phyloP scores from a whole-genome alignment of 192 early-diverging fungal species.

The Thamnidium elegans region DNA sequence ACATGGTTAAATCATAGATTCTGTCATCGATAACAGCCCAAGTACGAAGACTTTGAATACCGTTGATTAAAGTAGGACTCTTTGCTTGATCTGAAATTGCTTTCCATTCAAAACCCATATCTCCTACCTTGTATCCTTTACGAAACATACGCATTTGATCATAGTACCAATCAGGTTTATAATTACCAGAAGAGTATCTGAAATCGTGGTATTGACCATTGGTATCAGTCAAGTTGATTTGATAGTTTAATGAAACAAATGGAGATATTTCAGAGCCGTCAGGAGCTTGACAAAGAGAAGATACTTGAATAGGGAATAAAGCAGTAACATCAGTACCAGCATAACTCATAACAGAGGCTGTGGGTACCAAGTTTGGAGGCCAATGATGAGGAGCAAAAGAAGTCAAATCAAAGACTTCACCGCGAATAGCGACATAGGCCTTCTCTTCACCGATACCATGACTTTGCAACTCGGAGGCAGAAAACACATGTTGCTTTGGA shows the following conservation, averaged over 20 bases:
- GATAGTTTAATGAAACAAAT: conserved; percentile 47
- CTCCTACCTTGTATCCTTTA: conserved; percentile 53
- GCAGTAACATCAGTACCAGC: conserved; percentile 64
- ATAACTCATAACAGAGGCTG: conserved; percentile 40
- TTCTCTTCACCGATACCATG: conserved; percentile 57
- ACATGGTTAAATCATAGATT: conserved; percentile 67
- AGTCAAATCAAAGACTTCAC: conserved; percentile 67
- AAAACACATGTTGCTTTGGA: conserved; percentile 65
- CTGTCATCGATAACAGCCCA: conserved; percentile 58
- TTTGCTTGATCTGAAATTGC: conserved; percentile 53
- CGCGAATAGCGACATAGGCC: conserved; percentile 63
- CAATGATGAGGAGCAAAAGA: conserved; percentile 54
- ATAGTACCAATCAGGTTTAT: conserved; percentile 33
- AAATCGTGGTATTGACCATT: conserved; percentile 25
- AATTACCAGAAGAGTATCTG: conserved; percentile 19
- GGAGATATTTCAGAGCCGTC: conserved; percentile 31
- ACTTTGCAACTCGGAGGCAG: conserved; percentile 52
- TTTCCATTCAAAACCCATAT: conserved; percentile 59
- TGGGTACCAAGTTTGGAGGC: conserved; percentile 53
- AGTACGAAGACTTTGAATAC: conserved; percentile 53
- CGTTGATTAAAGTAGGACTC: conserved; percentile 59
- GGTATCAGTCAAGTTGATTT: conserved; percentile 39
- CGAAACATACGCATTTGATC: conserved; percentile 46
- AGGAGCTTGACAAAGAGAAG: conserved; percentile 57
- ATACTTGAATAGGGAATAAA: conserved; percentile 58